A percentile compares a stretch with the other conserved stretches of the same genome.
These are phyloP conservation scores for Mycena vitilis DNA, from an alignment of 768 basidiomycete genomes.

Conservation along the genomic window DNA sequence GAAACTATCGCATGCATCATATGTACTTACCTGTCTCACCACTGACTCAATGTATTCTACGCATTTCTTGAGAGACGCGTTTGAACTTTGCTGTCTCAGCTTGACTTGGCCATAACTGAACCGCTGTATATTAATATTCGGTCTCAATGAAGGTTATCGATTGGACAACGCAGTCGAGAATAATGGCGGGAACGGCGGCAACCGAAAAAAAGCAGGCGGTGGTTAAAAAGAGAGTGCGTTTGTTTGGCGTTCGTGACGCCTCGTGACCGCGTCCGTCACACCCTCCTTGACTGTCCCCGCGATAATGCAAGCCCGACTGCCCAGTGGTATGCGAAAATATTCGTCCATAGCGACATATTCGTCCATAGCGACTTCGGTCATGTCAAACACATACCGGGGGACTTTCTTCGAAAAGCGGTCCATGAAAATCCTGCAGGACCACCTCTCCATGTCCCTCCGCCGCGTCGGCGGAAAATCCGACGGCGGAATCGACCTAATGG, in stretches of 20 bases:
- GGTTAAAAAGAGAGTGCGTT: not conserved
- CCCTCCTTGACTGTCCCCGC: not conserved
- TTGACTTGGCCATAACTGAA: too few species aligned
- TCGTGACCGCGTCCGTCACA: not conserved
- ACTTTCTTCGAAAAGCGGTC: constrained; percentile 81
- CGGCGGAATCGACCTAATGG: constrained; percentile 88
- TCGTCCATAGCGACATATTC: constrained; percentile 2
- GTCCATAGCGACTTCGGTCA: not conserved
- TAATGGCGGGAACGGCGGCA: too few species aligned
- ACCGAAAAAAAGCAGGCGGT: not conserved
- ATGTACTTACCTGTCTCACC: constrained; percentile 13
- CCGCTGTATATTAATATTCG: too few species aligned
- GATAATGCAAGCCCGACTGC: not conserved
- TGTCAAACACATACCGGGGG: constrained; percentile 76
- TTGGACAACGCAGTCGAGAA: too few species aligned
- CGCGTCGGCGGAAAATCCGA: constrained; percentile 90
- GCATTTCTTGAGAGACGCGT: not conserved
- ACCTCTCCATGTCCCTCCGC: constrained; percentile 83
- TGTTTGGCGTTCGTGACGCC: not conserved
- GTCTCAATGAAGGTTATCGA: too few species aligned
- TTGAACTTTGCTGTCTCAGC: too few species aligned
- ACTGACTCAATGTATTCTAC: constrained; percentile 26
- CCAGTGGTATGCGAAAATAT: not conserved
- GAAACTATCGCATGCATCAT: not conserved
- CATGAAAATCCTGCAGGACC: constrained; percentile 65